A percentile compares a stretch with the other conserved stretches of the same genome.
These are phyloP conservation scores for Coniochaeta ligniaria DNA, from an alignment of 2,329 filamentous ascomycete species.

Conservation along the genomic window DNA sequence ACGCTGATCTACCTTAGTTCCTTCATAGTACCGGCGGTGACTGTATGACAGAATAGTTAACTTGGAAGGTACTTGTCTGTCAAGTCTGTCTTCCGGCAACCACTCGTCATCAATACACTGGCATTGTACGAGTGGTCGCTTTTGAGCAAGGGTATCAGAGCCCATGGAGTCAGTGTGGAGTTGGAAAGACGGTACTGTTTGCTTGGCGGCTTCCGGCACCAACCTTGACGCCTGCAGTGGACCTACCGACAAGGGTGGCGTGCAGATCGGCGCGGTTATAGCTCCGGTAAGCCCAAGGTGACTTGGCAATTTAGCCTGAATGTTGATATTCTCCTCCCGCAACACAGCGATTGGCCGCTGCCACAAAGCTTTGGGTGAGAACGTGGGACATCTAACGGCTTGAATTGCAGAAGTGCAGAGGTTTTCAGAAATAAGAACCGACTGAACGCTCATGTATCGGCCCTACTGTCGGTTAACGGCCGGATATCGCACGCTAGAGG, in stretches of 20 bases:
- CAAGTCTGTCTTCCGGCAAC: too few relatives aligned
- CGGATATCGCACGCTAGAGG: neutral
- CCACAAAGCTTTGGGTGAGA: neutral
- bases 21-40: neutral
- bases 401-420: neutral
- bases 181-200: neutral
- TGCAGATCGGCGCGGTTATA: slow-evolving; percentile 1
- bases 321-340: slow-evolving; percentile 3
- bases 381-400: neutral
- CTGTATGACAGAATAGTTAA: too few relatives aligned
- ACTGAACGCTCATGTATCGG: slow-evolving; percentile 7
- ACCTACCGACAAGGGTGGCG: neutral
- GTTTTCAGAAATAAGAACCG: neutral
- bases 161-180: neutral
- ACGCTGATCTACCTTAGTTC: neutral
- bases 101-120: too few relatives aligned
- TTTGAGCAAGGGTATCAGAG: neutral
- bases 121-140: too few relatives aligned
- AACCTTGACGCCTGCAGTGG: neutral
- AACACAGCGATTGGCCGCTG: slow-evolving; percentile 3
- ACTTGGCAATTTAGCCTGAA: slow-evolving; percentile 10
- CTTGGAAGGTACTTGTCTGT: too few relatives aligned
- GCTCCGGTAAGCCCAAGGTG: neutral
- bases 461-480: slow-evolving; percentile 13
- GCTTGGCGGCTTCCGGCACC: neutral